These are phyloP conservation scores for Lobosporangium transversale DNA, from an alignment of 192 early-diverging fungal genomes.

Conservation along the genomic window DNA sequence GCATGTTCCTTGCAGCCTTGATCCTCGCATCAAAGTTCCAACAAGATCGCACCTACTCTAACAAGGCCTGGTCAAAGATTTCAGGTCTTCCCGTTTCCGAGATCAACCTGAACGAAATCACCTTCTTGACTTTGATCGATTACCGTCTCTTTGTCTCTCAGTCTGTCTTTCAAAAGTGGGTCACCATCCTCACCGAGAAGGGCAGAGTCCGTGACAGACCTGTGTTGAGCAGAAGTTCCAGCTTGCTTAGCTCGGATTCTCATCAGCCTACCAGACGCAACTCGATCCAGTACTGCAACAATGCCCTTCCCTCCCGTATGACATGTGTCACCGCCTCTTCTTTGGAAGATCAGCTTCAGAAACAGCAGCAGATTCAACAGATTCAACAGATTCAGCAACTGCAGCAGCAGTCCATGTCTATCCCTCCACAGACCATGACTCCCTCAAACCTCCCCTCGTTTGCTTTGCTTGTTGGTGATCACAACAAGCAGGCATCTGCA, in stretches of 20 bases:
- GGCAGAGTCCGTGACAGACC: conserved; percentile 30
- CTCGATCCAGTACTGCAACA: conserved; percentile 54
- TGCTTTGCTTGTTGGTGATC: conserved; percentile 36
- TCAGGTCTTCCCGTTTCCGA: conserved; percentile 77
- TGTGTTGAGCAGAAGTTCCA: conserved; percentile 1
- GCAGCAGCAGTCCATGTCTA: conserved; percentile 6
- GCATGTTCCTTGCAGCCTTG: conserved; percentile 85
- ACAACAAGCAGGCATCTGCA: conserved; percentile 19
- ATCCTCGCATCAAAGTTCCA: conserved; percentile 90
- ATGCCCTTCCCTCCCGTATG: conserved; percentile 47
- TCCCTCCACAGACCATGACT: background rate
- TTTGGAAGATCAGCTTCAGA: conserved; percentile 25
- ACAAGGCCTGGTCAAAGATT: conserved; percentile 88
- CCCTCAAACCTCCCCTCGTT: conserved; percentile 44
- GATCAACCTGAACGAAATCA: conserved; percentile 84
- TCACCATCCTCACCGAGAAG: conserved; percentile 54
- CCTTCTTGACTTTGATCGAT: conserved; percentile 79
- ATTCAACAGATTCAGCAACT: background rate
- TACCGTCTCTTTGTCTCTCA: conserved; percentile 77
- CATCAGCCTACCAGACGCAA: conserved; percentile 32
- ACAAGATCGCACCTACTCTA: conserved; percentile 84
- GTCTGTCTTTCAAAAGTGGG: conserved; percentile 70
- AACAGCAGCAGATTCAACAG: background rate
- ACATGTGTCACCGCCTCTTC: conserved; percentile 52
- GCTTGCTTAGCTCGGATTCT: conserved; percentile 1